These are phyloP conservation scores for Xerocomus brunneocitrinus DNA, from an alignment of 768 basidiomycete genomes.

Conservation along the genomic window DNA sequence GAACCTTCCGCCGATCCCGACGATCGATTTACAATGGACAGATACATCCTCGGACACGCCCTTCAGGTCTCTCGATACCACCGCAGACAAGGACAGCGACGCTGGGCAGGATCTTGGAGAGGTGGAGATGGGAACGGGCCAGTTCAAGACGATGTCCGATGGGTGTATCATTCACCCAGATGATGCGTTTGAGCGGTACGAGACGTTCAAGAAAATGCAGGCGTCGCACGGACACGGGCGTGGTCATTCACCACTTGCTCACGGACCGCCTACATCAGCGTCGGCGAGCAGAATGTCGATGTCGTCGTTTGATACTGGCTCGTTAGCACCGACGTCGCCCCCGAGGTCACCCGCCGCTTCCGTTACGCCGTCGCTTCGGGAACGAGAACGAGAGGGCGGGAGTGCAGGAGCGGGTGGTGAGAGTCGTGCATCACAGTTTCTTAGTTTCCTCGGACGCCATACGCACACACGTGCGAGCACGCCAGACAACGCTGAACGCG, in stretches of 20 bases:
- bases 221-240: conserved; percentile 15
- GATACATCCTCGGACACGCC: conserved; percentile 1
- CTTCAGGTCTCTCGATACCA: background rate
- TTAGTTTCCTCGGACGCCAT: conserved; percentile 58
- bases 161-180: conserved; percentile 41
- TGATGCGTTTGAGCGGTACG: conserved; percentile 89
- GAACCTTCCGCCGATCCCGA: conserved; percentile 54
- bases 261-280: conserved; percentile 1
- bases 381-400: conserved; percentile 17
- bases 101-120: background rate
- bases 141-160: conserved; percentile 12
- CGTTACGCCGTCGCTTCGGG: conserved; percentile 27
- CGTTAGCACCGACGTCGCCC: conserved; percentile 34
- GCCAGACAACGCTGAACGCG: conserved; percentile 42
- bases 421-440: conserved; percentile 43
- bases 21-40: conserved; percentile 22
- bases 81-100: background rate
- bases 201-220: conserved; percentile 65
- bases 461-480: conserved; percentile 37
- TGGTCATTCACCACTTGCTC: background rate
- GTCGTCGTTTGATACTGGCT: conserved; percentile 50
- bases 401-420: conserved; percentile 20
- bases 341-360: conserved; percentile 36
- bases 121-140: background rate
- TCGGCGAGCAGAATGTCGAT: conserved; percentile 51